Percentiles rank a stretch among this genome's conserved stretches.
Evolutionary conservation across 116 monocot species (phyloP).

Genomic region (Iris pallida): DNA sequence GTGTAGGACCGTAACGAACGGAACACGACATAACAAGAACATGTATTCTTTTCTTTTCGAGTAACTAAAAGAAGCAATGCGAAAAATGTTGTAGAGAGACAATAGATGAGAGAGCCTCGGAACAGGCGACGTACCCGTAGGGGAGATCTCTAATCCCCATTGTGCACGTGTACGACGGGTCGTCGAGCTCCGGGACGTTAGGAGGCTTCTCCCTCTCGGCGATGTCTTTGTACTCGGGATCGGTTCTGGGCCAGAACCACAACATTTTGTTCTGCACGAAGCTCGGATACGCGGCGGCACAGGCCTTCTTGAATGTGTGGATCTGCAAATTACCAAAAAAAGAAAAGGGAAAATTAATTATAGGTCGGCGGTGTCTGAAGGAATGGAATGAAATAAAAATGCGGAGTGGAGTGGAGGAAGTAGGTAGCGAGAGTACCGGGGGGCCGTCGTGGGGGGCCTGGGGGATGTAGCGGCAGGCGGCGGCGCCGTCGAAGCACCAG

Average conservation of each 20-base stretch:
- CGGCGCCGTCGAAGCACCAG: slow-evolving; percentile 88
- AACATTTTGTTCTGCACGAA: slow-evolving; percentile 73
- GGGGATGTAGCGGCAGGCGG: slow-evolving; percentile 71
- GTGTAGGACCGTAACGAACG: no score
- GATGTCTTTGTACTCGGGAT: slow-evolving; percentile 61
- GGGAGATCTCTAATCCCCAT: slow-evolving; percentile 71
- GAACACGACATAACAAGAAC: no score
- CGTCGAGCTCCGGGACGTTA: slow-evolving; percentile 66
- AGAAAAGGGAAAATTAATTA: not conserved
- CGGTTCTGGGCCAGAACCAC: slow-evolving; percentile 87
- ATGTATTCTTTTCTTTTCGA: no score
- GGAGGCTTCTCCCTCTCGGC: slow-evolving; percentile 55
- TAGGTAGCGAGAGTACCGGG: slow-evolving; percentile 14
- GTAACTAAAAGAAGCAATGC: no score
- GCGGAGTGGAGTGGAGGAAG: no score
- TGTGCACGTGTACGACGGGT: slow-evolving; percentile 54
- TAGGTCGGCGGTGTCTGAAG: no score
- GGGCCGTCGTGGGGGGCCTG: slow-evolving; percentile 81
- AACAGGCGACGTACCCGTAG: slow-evolving; percentile 50
- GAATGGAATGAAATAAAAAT: no score
- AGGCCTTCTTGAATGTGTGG: slow-evolving; percentile 69
- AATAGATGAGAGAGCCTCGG: not conserved
- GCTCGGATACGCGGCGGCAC: slow-evolving; percentile 63
- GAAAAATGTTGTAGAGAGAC: not conserved
- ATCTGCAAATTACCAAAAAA: slow-evolving; percentile 32